phyloP scores from a whole-genome alignment of 2,329 filamentous ascomycete genomes.

The Thyridium curvatum region DNA sequence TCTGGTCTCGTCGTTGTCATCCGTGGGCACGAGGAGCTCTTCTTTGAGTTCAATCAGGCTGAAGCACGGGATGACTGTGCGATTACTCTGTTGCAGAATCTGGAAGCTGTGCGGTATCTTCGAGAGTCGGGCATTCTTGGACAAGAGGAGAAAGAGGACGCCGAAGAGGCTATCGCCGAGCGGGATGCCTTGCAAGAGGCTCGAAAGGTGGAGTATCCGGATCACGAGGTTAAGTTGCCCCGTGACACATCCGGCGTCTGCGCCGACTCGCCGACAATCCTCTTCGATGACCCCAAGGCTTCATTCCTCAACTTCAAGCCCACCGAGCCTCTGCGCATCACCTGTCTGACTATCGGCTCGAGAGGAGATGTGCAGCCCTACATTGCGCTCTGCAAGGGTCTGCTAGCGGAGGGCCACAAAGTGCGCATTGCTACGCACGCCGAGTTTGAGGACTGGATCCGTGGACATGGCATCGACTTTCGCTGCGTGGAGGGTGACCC shows the following conservation, averaged over 20 bases:
- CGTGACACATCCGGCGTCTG: conserved; percentile 32
- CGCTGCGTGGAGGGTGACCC: conserved; percentile 84
- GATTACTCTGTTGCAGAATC: conserved; percentile 68
- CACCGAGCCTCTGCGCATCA: conserved; percentile 69
- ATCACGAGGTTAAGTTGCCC: conserved; percentile 45
- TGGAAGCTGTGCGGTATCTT: conserved; percentile 68
- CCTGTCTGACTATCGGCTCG: conserved; percentile 92
- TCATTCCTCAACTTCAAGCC: conserved; percentile 93
- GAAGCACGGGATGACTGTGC: conserved; percentile 85
- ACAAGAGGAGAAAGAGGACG: conserved; percentile 62
- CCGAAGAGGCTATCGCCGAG: conserved; percentile 72
- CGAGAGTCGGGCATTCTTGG: conserved; percentile 63
- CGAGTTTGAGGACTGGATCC: conserved; percentile 85
- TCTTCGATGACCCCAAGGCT: conserved; percentile 84
- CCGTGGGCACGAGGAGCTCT: conserved; percentile 87
- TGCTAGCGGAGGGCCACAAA: conserved; percentile 81
- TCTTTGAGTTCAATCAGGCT: conserved; percentile 81
- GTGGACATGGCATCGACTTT: conserved; percentile 92
- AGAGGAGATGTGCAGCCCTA: conserved; percentile 96
- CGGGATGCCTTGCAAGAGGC: conserved; percentile 75
- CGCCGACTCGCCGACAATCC: conserved; percentile 62
- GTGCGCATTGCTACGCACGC: conserved; percentile 84
- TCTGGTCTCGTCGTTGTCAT: conserved; percentile 90
- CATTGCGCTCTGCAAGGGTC: conserved; percentile 87
- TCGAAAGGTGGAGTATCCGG: conserved; percentile 45